Percentiles rank a stretch among this genome's conserved stretches.
These are phyloP conservation scores for Echium plantagineum DNA, from an alignment of 257 asterid genomes.

Conservation along the genomic window DNA sequence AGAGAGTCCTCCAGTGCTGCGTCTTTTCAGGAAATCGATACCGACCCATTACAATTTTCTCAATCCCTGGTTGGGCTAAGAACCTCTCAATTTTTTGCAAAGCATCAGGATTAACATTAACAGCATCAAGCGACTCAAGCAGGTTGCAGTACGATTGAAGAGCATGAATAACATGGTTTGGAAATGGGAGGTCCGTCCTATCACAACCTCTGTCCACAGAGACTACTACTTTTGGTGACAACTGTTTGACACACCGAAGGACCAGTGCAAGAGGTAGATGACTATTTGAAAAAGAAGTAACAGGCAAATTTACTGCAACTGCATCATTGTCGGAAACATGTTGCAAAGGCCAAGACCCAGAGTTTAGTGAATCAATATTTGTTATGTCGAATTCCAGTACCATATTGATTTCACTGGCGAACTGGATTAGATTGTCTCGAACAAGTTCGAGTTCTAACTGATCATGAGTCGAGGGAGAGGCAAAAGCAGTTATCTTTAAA, in stretches of 20 bases:
- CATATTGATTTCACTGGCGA: constrained; percentile 59
- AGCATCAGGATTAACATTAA: constrained; percentile 58
- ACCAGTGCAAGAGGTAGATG: constrained; percentile 47
- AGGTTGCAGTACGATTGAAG: constrained; percentile 67
- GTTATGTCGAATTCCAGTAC: constrained; percentile 56
- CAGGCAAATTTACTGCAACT: constrained; percentile 68
- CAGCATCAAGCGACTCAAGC: constrained; percentile 83
- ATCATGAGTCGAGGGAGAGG: constrained; percentile 57
- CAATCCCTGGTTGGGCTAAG: constrained; percentile 70
- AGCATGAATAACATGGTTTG: constrained; percentile 68
- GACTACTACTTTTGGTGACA: constrained; percentile 75
- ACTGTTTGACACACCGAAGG: constrained; percentile 64
- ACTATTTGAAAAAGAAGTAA: constrained; percentile 41
- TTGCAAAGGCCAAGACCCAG: constrained; percentile 52
- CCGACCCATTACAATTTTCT: constrained; percentile 45
- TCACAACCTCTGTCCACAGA: constrained; percentile 86
- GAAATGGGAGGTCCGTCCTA: constrained; percentile 79
- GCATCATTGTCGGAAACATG: constrained; percentile 44
- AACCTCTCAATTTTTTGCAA: constrained; percentile 81
- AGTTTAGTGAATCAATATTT: constrained; percentile 47
- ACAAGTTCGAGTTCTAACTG: constrained; percentile 71
- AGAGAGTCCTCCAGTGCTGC: constrained; percentile 78
- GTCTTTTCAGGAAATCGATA: constrained; percentile 58
- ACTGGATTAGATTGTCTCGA: constrained; percentile 66
- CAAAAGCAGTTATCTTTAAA: constrained; percentile 65